phyloP scores from a whole-genome alignment of 768 basidiomycete genomes.

The Leucocoprinus sp. region DNA sequence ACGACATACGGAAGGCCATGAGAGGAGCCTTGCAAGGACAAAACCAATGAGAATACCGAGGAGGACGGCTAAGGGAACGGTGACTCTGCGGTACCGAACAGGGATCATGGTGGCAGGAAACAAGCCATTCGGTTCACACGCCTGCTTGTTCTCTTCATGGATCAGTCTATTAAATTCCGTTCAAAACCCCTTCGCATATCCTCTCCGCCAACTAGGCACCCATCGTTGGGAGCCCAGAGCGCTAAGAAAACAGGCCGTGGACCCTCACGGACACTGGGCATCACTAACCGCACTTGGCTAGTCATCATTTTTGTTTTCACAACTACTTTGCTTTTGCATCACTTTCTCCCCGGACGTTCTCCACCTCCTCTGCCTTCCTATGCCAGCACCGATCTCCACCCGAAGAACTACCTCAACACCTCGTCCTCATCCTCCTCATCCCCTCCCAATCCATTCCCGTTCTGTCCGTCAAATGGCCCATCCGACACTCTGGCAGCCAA shows the following conservation, averaged over 20 bases:
- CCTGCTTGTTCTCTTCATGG: conserved; percentile 8
- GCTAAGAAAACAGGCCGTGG: conserved; percentile 46
- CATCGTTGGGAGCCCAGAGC: conserved; percentile 40
- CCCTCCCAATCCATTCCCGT: conserved; percentile 72
- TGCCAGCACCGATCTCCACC: conserved; percentile 41
- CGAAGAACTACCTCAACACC: conserved; percentile 80
- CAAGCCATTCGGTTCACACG: conserved; percentile 12
- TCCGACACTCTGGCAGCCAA: conserved; percentile 71
- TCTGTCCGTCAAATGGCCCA: conserved; percentile 85
- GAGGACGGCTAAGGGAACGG: conserved; percentile 47
- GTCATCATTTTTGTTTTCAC: conserved; percentile 46
- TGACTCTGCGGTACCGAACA: conserved; percentile 27
- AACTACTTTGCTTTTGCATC: conserved; percentile 50
- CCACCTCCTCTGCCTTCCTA: conserved; percentile 20
- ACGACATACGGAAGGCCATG: conserved; percentile 33
- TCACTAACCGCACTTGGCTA: conserved; percentile 65
- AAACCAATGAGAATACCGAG: conserved; percentile 59
- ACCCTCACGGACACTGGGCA: conserved; percentile 48
- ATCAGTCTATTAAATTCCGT: conserved; percentile 12
- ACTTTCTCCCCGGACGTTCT: conserved; percentile 28
- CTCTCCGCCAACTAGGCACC: conserved; percentile 29
- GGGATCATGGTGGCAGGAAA: conserved; percentile 12
- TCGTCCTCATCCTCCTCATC: conserved; percentile 39
- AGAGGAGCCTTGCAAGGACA: conserved; percentile 42
- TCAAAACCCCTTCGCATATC: conserved; percentile 38